phyloP scores from a whole-genome alignment of 495 filamentous ascomycete genomes.

The Rhizodiscina lignyota region DNA sequence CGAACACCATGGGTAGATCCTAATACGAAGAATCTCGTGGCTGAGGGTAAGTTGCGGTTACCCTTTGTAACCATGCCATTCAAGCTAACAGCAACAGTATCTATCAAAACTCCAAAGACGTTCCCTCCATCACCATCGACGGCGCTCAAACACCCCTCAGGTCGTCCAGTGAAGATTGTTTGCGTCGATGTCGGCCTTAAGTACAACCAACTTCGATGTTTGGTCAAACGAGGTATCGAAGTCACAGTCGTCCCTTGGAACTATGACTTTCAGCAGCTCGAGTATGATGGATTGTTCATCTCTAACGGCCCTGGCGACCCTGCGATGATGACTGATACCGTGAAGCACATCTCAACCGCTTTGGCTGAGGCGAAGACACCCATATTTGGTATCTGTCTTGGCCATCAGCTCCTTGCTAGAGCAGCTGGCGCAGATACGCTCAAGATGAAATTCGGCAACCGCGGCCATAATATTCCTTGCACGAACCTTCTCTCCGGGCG shows the following conservation, averaged over 20 bases:
- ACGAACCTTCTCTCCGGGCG: slow-evolving; percentile 85
- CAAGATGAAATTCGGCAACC: slow-evolving; percentile 99
- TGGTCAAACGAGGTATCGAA: slow-evolving; percentile 81
- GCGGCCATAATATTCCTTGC: slow-evolving; percentile 96
- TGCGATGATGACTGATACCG: slow-evolving; percentile 58
- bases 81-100: slow-evolving; percentile 41
- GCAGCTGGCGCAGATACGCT: slow-evolving; percentile 73
- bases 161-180: slow-evolving; percentile 67
- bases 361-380: slow-evolving; percentile 62
- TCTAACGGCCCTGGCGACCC: slow-evolving; percentile 97
- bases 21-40: slow-evolving; percentile 79
- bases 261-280: slow-evolving; percentile 64
- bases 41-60: slow-evolving; percentile 56
- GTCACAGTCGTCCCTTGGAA: slow-evolving; percentile 92
- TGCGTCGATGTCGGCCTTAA: slow-evolving; percentile 95
- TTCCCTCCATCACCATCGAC: slow-evolving; percentile 51
- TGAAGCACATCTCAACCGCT: slow-evolving; percentile 55
- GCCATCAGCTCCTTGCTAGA: slow-evolving; percentile 84
- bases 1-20: slow-evolving; percentile 76
- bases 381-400: slow-evolving; percentile 92
- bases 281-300: slow-evolving; percentile 93
- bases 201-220: slow-evolving; percentile 89
- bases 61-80: slow-evolving; percentile 5
- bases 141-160: slow-evolving; percentile 69
- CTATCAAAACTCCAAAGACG: slow-evolving; percentile 62